Conservation (phyloP, 2,329 filamentous ascomycete genomes). For the Coniochaeta pulveracea region DNA sequence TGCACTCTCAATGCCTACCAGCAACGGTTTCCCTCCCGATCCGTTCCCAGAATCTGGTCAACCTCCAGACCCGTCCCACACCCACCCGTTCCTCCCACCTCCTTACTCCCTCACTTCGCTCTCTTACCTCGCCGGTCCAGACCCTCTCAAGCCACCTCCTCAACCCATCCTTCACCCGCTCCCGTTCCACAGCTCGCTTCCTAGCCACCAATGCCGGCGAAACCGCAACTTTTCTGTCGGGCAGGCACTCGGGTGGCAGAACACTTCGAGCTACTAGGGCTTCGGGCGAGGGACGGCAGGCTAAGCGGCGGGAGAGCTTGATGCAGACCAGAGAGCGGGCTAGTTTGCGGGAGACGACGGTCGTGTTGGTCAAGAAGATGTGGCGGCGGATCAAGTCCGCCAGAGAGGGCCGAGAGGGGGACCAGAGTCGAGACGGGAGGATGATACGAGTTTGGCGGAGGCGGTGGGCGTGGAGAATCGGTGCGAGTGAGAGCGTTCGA, state of each 20-base stretch:
- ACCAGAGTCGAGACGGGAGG: slow-evolving; percentile 44
- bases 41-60: slow-evolving; percentile 57
- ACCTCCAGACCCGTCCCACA: slow-evolving; percentile 45
- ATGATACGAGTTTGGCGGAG: slow-evolving; percentile 42
- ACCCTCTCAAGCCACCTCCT: slow-evolving; percentile 52
- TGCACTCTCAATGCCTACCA: too few species aligned
- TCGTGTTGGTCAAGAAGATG: slow-evolving; percentile 58
- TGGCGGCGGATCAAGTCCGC: slow-evolving; percentile 49
- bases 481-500: slow-evolving; percentile 49
- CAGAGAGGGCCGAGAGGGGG: slow-evolving; percentile 45
- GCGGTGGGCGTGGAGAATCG: slow-evolving; percentile 53
- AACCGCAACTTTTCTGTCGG: slow-evolving; percentile 26
- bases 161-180: slow-evolving; percentile 56
- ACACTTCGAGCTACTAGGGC: slow-evolving; percentile 52
- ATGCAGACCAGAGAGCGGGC: slow-evolving; percentile 55
- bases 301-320: slow-evolving; percentile 49
- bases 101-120: slow-evolving; percentile 34
- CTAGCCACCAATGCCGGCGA: slow-evolving; percentile 52
- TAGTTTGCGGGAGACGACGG: slow-evolving; percentile 51
- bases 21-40: slow-evolving; percentile 35
- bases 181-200: slow-evolving; percentile 51
- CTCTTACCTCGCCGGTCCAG: slow-evolving; percentile 39
- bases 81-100: slow-evolving; percentile 38
- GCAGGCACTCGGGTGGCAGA: slow-evolving; percentile 52
- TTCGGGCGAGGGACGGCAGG: slow-evolving; percentile 46